A percentile compares a stretch with the other conserved stretches of the same genome.
phyloP scores from a whole-genome alignment of 225 moss, liverwort and hornwort species.

The Physcomitrium patens region DNA sequence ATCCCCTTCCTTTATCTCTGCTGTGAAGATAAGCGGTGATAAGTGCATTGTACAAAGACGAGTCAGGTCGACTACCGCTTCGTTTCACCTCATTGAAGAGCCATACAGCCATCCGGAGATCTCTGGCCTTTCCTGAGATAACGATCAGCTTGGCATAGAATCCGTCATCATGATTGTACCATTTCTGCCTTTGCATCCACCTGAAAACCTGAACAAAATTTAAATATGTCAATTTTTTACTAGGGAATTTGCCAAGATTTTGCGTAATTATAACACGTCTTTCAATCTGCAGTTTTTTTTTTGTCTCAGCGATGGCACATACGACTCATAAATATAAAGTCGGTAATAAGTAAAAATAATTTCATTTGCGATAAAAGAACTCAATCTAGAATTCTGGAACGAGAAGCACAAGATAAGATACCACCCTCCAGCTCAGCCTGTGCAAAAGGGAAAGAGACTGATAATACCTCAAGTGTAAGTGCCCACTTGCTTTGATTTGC shows the following conservation, averaged over 20 bases:
- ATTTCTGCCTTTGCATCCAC: constrained; percentile 91
- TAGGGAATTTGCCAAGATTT: neutral
- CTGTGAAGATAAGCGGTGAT: constrained; percentile 72
- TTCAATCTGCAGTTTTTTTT: neutral
- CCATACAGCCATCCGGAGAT: constrained; percentile 76
- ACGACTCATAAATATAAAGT: neutral
- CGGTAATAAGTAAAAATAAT: too few relatives aligned
- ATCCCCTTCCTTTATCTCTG: constrained; percentile 58
- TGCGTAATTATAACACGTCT: neutral
- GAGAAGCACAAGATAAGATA: too few relatives aligned
- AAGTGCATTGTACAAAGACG: constrained; percentile 89
- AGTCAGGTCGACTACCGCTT: constrained; percentile 75
- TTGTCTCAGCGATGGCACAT: neutral
- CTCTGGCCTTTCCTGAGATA: constrained; percentile 89
- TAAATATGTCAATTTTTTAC: neutral
- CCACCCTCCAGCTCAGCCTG: too few relatives aligned
- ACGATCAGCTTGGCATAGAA: constrained; percentile 91
- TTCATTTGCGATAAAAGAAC: too few relatives aligned
- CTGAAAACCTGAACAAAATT: constrained; percentile 73
- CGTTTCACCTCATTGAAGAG: constrained; percentile 84
- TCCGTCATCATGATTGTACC: constrained; percentile 83
- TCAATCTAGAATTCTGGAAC: too few relatives aligned
- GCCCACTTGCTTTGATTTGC: constrained; percentile 77
- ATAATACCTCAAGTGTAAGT: constrained; percentile 84
- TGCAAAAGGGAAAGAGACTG: constrained; percentile 21